phyloP scores from a whole-genome alignment of 2,329 filamentous ascomycete species.

The Nemania sp. region DNA sequence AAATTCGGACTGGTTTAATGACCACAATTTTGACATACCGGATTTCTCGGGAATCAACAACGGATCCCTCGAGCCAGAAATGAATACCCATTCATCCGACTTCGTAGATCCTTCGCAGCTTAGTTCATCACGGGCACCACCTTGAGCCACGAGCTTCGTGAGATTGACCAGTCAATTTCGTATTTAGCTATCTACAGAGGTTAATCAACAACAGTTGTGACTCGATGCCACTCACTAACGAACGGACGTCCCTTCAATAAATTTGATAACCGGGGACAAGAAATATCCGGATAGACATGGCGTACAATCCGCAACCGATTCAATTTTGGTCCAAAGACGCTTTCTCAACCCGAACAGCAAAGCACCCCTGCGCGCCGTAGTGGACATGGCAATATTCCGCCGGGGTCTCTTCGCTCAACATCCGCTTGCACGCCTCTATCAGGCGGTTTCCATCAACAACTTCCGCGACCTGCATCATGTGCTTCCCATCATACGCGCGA shows the following conservation, averaged over 20 bases:
- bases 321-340: background rate
- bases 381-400: conserved; percentile 37
- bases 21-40: background rate
- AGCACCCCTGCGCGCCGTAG: conserved; percentile 24
- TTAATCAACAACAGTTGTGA: background rate
- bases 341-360: conserved; percentile 38
- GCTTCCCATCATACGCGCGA: conserved; percentile 30
- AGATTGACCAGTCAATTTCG: background rate
- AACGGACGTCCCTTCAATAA: background rate
- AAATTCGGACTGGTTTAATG: conserved; percentile 13
- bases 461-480: conserved; percentile 31
- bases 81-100: background rate
- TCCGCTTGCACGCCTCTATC: conserved; percentile 22
- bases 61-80: conserved; percentile 1
- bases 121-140: background rate
- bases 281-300: background rate
- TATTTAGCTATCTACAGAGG: background rate
- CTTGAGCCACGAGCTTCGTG: background rate
- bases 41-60: background rate
- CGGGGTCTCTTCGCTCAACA: conserved; percentile 17
- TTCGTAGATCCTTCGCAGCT: conserved; percentile 27
- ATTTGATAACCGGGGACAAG: conserved; percentile 1
- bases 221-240: background rate
- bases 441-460: conserved; percentile 28
- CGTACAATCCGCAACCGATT: background rate